phyloP scores from a whole-genome alignment of 345 rosid species.

The Noccaea bulbosa region DNA sequence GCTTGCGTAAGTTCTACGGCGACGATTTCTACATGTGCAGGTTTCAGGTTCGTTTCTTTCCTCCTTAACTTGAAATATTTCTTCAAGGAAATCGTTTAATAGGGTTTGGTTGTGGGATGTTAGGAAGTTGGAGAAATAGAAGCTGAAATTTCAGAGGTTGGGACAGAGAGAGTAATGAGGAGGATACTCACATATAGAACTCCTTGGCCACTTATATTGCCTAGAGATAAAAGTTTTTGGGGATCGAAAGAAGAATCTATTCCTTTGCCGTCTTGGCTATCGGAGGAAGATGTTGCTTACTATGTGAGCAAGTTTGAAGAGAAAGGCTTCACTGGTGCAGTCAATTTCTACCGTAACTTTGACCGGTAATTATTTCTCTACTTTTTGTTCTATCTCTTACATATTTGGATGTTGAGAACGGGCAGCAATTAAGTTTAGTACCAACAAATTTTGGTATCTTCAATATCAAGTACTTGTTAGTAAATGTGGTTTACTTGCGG shows the following conservation, averaged over 20 bases:
- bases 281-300: slow-evolving; percentile 40
- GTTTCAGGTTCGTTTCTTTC: slow-evolving; percentile 63
- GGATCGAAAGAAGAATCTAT: slow-evolving; percentile 31
- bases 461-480: background rate
- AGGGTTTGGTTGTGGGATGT: background rate
- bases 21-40: slow-evolving; percentile 77
- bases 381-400: background rate
- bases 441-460: background rate
- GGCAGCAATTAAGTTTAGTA: background rate
- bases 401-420: slow-evolving; percentile 1
- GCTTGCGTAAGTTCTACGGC: slow-evolving; percentile 55
- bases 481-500: no score
- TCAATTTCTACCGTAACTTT: slow-evolving; percentile 43
- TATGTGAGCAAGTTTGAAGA: slow-evolving; percentile 40
- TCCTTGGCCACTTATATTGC: slow-evolving; percentile 28
- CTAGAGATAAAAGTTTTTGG: slow-evolving; percentile 42
- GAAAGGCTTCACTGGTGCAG: slow-evolving; percentile 39
- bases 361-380: slow-evolving; percentile 26
- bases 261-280: slow-evolving; percentile 37
- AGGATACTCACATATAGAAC: slow-evolving; percentile 31
- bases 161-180: slow-evolving; percentile 37
- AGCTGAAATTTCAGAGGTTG: slow-evolving; percentile 40
- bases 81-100: background rate
- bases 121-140: slow-evolving; percentile 43
- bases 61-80: no score